Percentiles rank a stretch among this genome's conserved stretches.
phyloP scores from a whole-genome alignment of 805 yeast genomes.

The Yarrowia divulgata region DNA sequence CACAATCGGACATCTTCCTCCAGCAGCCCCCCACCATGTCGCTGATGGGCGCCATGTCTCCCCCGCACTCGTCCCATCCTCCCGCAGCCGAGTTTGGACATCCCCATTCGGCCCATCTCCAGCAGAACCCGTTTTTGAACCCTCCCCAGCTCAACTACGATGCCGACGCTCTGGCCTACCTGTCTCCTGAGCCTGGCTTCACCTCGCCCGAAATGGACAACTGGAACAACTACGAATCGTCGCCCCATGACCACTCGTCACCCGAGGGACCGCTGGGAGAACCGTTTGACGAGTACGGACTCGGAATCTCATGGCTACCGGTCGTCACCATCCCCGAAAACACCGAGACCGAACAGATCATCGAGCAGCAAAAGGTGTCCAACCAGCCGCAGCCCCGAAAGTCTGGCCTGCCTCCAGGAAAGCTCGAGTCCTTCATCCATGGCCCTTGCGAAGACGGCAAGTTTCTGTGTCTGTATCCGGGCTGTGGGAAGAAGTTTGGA shows the following conservation, averaged over 20 bases:
- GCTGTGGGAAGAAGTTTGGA: slow-evolving; percentile 83
- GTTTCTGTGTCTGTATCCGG: slow-evolving; percentile 75
- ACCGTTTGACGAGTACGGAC: slow-evolving; percentile 36
- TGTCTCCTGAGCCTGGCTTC: slow-evolving; percentile 38
- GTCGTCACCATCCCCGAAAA: slow-evolving; percentile 50
- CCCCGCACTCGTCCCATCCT: slow-evolving; percentile 37
- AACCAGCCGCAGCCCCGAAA: slow-evolving; percentile 49
- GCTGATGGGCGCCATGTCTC: slow-evolving; percentile 34
- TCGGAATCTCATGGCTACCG: slow-evolving; percentile 50
- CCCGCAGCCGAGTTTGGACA: slow-evolving; percentile 28
- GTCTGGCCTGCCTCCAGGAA: slow-evolving; percentile 86
- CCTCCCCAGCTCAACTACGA: slow-evolving; percentile 35
- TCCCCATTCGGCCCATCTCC: slow-evolving; percentile 17
- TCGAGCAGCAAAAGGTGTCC: slow-evolving; percentile 46
- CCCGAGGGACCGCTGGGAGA: slow-evolving; percentile 27
- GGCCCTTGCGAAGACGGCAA: slow-evolving; percentile 78
- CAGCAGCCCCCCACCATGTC: slow-evolving; percentile 36
- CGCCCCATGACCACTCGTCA: slow-evolving; percentile 16
- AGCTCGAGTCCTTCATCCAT: slow-evolving; percentile 79
- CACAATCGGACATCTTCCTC: slow-evolving; percentile 23
- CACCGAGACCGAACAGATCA: slow-evolving; percentile 47
- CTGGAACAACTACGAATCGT: slow-evolving; percentile 34
- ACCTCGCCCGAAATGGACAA: slow-evolving; percentile 38
- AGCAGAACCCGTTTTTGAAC: slow-evolving; percentile 31
- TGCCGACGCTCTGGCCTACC: slow-evolving; percentile 33